Percentiles rank a stretch among this genome's conserved stretches.
Evolutionary conservation across 371 early-diverging fungal species (phyloP).

Genomic region (Mucor racemosus): DNA sequence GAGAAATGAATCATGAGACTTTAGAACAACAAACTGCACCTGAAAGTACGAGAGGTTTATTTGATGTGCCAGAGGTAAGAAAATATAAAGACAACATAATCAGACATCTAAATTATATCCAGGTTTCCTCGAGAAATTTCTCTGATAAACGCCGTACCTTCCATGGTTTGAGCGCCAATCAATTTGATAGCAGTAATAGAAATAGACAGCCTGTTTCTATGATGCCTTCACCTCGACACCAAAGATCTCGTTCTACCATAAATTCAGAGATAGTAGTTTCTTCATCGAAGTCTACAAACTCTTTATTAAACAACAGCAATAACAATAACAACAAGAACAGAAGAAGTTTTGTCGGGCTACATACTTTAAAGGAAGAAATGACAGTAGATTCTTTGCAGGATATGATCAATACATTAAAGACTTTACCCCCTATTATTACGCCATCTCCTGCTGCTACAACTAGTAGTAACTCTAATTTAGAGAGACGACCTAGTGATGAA

Average conservation of each 20-base stretch:
- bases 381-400: slow-evolving; percentile 54
- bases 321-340: slow-evolving; percentile 13
- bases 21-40: slow-evolving; percentile 55
- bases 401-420: slow-evolving; percentile 61
- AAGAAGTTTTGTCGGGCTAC: slow-evolving; percentile 24
- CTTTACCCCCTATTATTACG: slow-evolving; percentile 48
- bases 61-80: slow-evolving; percentile 44
- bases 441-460: not conserved
- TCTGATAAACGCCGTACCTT: slow-evolving; percentile 43
- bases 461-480: slow-evolving; percentile 6
- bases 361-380: slow-evolving; percentile 35
- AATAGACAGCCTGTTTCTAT: slow-evolving; percentile 31
- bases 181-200: slow-evolving; percentile 9
- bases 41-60: slow-evolving; percentile 54
- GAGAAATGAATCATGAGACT: slow-evolving; percentile 39
- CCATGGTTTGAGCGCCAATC: slow-evolving; percentile 22
- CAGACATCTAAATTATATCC: not conserved
- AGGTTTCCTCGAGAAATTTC: slow-evolving; percentile 7
- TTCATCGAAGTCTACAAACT: slow-evolving; percentile 24
- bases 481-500: slow-evolving; percentile 36
- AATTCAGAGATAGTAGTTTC: slow-evolving; percentile 44
- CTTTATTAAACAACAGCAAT: slow-evolving; percentile 6
- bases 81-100: not conserved
- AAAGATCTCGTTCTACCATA: slow-evolving; percentile 47
- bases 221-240: slow-evolving; percentile 38